Conservation (phyloP, 805 yeast species). For the Sugiyamaella qingdaonensis region DNA sequence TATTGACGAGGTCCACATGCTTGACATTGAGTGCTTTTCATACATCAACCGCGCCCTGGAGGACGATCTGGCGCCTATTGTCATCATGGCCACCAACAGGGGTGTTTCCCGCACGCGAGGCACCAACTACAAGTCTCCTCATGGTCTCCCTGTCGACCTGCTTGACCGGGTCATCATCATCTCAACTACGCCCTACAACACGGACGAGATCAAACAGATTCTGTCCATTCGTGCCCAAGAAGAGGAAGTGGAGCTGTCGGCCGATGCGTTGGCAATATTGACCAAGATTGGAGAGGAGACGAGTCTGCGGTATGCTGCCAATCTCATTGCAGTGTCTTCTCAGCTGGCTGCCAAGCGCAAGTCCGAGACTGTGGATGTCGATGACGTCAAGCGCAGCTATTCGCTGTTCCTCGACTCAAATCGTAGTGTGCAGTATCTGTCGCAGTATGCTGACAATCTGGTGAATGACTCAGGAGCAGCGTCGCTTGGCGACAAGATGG, state of each 20-base stretch:
- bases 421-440: slow-evolving; percentile 82
- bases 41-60: slow-evolving; percentile 94
- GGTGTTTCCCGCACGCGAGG: slow-evolving; percentile 94
- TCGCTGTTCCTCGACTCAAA: slow-evolving; percentile 81
- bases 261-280: slow-evolving; percentile 80
- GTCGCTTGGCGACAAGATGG: slow-evolving; percentile 45
- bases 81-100: slow-evolving; percentile 96
- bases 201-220: slow-evolving; percentile 82
- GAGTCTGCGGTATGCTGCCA: slow-evolving; percentile 86
- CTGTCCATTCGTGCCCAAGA: slow-evolving; percentile 86
- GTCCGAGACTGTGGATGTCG: slow-evolving; percentile 61
- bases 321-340: slow-evolving; percentile 84
- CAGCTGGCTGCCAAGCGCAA: slow-evolving; percentile 83
- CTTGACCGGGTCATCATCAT: slow-evolving; percentile 91
- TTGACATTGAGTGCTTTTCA: slow-evolving; percentile 94
- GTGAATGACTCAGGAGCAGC: slow-evolving; percentile 79
- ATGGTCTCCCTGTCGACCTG: slow-evolving; percentile 94
- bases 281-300: slow-evolving; percentile 90
- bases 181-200: slow-evolving; percentile 72
- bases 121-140: slow-evolving; percentile 89
- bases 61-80: slow-evolving; percentile 94
- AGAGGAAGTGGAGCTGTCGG: slow-evolving; percentile 81
- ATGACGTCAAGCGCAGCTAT: slow-evolving; percentile 84
- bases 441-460: slow-evolving; percentile 62
- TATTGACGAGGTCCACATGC: slow-evolving; percentile 98